Percentiles rank a stretch among this genome's conserved stretches.
phyloP scores from a whole-genome alignment of 352 stramenopile species.

The Globisporangium ultimum region DNA sequence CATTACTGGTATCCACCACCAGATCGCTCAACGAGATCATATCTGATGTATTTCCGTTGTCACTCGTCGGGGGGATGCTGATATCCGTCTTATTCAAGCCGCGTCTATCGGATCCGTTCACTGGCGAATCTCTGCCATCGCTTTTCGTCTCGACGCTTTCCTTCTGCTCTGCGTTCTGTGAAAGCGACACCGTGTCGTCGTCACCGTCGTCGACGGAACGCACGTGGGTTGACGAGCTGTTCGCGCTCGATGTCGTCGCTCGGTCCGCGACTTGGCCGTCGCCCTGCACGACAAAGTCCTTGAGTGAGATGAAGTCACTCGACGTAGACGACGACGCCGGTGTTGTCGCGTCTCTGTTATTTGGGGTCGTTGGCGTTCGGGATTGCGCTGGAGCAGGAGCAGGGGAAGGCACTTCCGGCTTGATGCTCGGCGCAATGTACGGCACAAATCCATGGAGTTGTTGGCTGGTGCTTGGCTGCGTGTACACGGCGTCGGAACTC shows the following conservation, averaged over 20 bases:
- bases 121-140: not conserved
- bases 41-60: slow-evolving; percentile 6
- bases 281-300: slow-evolving; percentile 40
- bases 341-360: not conserved
- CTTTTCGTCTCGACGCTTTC: not conserved
- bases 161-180: slow-evolving; percentile 6
- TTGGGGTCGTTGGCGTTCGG: not conserved
- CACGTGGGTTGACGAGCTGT: slow-evolving; percentile 23
- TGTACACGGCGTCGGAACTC: slow-evolving; percentile 13
- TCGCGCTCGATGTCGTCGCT: slow-evolving; percentile 18
- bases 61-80: slow-evolving; percentile 1
- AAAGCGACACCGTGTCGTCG: slow-evolving; percentile 5
- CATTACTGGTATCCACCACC: not conserved
- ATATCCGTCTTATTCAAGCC: slow-evolving; percentile 11
- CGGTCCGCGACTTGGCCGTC: slow-evolving; percentile 19
- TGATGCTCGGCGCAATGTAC: slow-evolving; percentile 6
- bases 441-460: not conserved
- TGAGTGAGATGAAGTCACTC: slow-evolving; percentile 47
- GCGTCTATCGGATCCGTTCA: not conserved
- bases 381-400: not conserved
- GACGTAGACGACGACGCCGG: not conserved
- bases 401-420: not conserved
- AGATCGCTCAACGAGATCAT: slow-evolving; percentile 17
- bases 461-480: slow-evolving; percentile 1
- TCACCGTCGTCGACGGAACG: slow-evolving; percentile 19